These are phyloP conservation scores for Thermomucor indicae-seudaticae DNA, from an alignment of 371 early-diverging fungal genomes.

Conservation along the genomic window DNA sequence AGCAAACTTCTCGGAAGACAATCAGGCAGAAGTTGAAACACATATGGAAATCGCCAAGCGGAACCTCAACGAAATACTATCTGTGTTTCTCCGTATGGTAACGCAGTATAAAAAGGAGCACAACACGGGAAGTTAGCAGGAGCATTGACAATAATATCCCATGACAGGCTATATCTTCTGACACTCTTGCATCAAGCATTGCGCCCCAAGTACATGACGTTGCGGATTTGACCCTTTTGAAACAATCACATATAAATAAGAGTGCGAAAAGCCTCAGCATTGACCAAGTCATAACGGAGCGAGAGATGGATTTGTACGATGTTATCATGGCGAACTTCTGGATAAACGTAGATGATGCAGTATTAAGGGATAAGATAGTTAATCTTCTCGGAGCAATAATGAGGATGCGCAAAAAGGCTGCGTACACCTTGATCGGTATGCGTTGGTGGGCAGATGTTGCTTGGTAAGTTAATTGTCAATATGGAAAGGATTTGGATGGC, in stretches of 20 bases:
- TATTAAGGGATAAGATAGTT: constrained; percentile 19
- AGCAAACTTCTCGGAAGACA: neutral
- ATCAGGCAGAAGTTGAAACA: constrained; percentile 10
- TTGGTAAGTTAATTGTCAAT: constrained; percentile 11
- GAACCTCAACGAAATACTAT: constrained; percentile 27
- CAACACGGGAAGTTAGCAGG: too few species aligned
- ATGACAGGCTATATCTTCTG: constrained; percentile 31
- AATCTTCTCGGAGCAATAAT: constrained; percentile 19
- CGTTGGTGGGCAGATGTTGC: constrained; percentile 37
- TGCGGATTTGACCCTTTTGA: neutral
- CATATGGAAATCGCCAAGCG: constrained; percentile 18
- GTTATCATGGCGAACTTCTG: constrained; percentile 24
- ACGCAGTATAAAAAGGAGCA: too few species aligned
- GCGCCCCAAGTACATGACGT: constrained; percentile 19
- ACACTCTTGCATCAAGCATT: constrained; percentile 20
- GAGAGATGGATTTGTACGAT: constrained; percentile 22
- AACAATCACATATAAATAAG: neutral
- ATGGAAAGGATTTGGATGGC: neutral
- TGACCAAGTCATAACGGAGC: constrained; percentile 10
- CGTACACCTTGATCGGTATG: constrained; percentile 22
- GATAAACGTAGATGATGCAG: constrained; percentile 9
- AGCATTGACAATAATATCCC: too few species aligned
- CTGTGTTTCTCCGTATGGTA: constrained; percentile 29
- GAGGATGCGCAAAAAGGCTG: constrained; percentile 17
- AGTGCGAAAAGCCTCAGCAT: neutral